phyloP scores from a whole-genome alignment of 768 basidiomycete species.

The Calocybe cyanea region DNA sequence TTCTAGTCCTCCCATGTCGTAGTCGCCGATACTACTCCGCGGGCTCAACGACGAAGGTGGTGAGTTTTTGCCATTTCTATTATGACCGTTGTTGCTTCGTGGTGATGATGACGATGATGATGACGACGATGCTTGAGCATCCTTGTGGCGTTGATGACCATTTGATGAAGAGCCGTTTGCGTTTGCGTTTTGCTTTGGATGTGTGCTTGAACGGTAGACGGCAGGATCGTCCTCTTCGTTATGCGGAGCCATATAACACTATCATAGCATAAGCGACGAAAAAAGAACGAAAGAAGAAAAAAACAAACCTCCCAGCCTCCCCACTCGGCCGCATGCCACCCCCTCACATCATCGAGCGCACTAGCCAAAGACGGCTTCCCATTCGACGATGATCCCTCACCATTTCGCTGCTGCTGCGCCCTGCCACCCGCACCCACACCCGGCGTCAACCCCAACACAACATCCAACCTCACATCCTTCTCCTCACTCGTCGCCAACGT shows the following conservation, averaged over 20 bases:
- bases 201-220: conserved; percentile 72
- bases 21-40: no score
- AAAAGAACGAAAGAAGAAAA: conserved; percentile 5
- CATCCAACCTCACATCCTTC: conserved; percentile 78
- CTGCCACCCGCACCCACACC: conserved; percentile 40
- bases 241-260: conserved; percentile 95
- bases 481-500: conserved; percentile 88
- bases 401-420: conserved; percentile 22
- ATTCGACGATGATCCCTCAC: conserved; percentile 21
- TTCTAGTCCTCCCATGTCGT: conserved; percentile 36
- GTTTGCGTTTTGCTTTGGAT: conserved; percentile 29
- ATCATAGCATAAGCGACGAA: conserved; percentile 5
- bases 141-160: background rate
- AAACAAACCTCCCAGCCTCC: conserved; percentile 89
- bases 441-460: conserved; percentile 84
- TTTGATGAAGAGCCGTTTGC: conserved; percentile 10
- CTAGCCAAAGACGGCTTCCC: conserved; percentile 22
- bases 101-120: no score
- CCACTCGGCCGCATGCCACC: conserved; percentile 74
- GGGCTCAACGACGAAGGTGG: conserved; percentile 14
- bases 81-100: no score
- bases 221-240: conserved; percentile 95
- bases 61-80: conserved; percentile 14
- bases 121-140: conserved; percentile 17
- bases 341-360: conserved; percentile 30